These are phyloP conservation scores for Elaeis oleifera DNA, from an alignment of 202 grass and related monocot genomes.

Conservation along the genomic window DNA sequence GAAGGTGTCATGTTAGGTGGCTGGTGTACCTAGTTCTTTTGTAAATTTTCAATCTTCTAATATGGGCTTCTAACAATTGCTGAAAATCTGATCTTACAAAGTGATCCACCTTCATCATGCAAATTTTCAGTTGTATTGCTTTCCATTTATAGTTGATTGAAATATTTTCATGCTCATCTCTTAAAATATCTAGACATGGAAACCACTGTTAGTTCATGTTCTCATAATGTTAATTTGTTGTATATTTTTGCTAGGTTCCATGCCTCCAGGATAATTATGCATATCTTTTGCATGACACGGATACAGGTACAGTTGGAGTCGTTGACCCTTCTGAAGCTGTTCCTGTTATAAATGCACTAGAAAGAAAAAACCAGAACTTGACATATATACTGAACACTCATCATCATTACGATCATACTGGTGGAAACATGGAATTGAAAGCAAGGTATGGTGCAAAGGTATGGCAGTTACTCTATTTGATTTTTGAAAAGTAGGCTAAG, in stretches of 20 bases:
- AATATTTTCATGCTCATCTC: too few relatives aligned
- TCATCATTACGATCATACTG: slow-evolving; percentile 98
- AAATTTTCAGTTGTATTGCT: too few relatives aligned
- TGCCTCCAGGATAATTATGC: slow-evolving; percentile 98
- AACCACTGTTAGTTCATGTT: too few relatives aligned
- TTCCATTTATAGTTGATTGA: too few relatives aligned
- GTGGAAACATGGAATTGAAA: slow-evolving; percentile 94
- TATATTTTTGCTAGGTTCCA: slow-evolving; percentile 51
- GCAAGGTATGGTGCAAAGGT: slow-evolving; percentile 99
- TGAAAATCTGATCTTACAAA: too few relatives aligned
- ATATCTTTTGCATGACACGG: slow-evolving; percentile 85
- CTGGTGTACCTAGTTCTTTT: too few relatives aligned
- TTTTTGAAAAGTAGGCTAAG: too few relatives aligned
- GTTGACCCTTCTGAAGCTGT: slow-evolving; percentile 94
- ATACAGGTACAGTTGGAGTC: slow-evolving; percentile 97
- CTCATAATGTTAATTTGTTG: not conserved
- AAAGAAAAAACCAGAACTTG: slow-evolving; percentile 94
- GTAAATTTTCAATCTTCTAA: too few relatives aligned
- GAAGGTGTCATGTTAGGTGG: too few relatives aligned
- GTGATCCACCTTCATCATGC: too few relatives aligned
- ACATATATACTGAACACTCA: slow-evolving; percentile 98
- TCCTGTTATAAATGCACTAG: slow-evolving; percentile 75
- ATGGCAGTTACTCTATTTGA: slow-evolving; percentile 5
- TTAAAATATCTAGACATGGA: too few relatives aligned
- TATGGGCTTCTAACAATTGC: too few relatives aligned